These are phyloP conservation scores for Cyberlindnera bimundalis DNA, from an alignment of 805 yeast genomes.

Conservation along the genomic window DNA sequence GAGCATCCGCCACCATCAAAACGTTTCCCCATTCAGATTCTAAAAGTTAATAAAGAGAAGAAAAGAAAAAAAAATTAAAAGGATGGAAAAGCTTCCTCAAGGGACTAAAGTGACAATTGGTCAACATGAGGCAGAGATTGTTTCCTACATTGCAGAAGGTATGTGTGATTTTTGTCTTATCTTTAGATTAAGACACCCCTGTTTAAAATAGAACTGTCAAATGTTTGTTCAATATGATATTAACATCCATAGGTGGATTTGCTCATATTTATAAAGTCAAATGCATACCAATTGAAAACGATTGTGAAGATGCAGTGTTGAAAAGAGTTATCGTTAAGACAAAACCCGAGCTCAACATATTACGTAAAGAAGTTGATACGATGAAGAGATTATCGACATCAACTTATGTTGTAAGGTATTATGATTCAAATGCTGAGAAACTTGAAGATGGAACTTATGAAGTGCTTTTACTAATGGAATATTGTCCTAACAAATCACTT, in stretches of 20 bases:
- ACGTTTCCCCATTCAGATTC: no score
- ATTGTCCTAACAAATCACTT: slow-evolving; percentile 82
- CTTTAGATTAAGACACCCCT: no score
- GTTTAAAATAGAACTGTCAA: no score
- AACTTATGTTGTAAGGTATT: slow-evolving; percentile 61
- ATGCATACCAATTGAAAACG: slow-evolving; percentile 45
- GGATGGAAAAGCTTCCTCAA: slow-evolving; percentile 31
- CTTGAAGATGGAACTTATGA: slow-evolving; percentile 59
- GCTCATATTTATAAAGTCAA: slow-evolving; percentile 73
- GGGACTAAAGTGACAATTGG: slow-evolving; percentile 64
- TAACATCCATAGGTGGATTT: slow-evolving; percentile 52
- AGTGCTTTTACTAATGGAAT: slow-evolving; percentile 89
- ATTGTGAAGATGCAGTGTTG: slow-evolving; percentile 55
- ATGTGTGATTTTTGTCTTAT: not conserved
- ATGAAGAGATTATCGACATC: slow-evolving; percentile 61
- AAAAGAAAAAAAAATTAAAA: no score
- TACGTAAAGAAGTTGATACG: slow-evolving; percentile 75
- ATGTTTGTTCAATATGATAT: no score
- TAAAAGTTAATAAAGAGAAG: no score
- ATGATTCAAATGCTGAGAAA: slow-evolving; percentile 74
- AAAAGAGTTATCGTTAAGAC: slow-evolving; percentile 73
- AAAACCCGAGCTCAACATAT: slow-evolving; percentile 59
- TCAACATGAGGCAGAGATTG: slow-evolving; percentile 50
- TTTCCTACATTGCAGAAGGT: slow-evolving; percentile 63
- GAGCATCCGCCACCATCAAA: slow-evolving; percentile 4